Conservation (phyloP, 805 yeast species). For the Saccharomycopsis amapae region DNA sequence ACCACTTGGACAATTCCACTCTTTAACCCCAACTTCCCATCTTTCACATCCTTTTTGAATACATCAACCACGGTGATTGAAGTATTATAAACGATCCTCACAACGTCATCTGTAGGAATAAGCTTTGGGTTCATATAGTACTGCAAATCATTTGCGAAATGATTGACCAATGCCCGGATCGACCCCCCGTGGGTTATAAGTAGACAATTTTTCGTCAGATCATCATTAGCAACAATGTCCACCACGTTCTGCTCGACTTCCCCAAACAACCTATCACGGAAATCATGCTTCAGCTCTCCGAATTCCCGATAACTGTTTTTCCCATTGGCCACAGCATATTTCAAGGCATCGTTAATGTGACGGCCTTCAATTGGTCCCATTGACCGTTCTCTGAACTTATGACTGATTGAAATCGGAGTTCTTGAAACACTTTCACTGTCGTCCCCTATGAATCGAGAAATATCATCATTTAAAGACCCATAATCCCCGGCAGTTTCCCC, state of each 20-base stretch:
- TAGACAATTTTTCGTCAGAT: conserved; percentile 38
- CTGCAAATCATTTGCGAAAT: conserved; percentile 36
- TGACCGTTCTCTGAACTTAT: conserved; percentile 64
- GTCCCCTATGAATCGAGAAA: not conserved
- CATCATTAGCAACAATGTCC: conserved; percentile 29
- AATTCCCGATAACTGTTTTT: conserved; percentile 41
- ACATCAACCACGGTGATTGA: conserved; percentile 60
- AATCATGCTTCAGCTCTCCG: conserved; percentile 51
- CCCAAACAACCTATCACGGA: conserved; percentile 41
- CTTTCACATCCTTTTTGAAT: conserved; percentile 37
- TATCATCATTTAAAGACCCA: not conserved
- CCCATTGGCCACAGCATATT: conserved; percentile 28
- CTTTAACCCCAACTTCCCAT: conserved; percentile 36
- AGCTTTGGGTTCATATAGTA: conserved; percentile 28
- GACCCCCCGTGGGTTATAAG: conserved; percentile 80
- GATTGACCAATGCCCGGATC: conserved; percentile 50
- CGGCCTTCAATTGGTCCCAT: conserved; percentile 82
- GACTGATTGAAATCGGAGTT: too few species aligned
- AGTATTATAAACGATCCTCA: conserved; percentile 54
- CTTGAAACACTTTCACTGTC: conserved; percentile 26
- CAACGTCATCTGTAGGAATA: conserved; percentile 29
- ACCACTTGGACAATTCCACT: conserved; percentile 28
- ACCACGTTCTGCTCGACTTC: conserved; percentile 40
- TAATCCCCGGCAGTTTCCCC: not conserved
- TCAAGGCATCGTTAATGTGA: conserved; percentile 56